These are phyloP conservation scores for Pichia sorboxylosa DNA, from an alignment of 1,139 yeast genomes.

Conservation along the genomic window DNA sequence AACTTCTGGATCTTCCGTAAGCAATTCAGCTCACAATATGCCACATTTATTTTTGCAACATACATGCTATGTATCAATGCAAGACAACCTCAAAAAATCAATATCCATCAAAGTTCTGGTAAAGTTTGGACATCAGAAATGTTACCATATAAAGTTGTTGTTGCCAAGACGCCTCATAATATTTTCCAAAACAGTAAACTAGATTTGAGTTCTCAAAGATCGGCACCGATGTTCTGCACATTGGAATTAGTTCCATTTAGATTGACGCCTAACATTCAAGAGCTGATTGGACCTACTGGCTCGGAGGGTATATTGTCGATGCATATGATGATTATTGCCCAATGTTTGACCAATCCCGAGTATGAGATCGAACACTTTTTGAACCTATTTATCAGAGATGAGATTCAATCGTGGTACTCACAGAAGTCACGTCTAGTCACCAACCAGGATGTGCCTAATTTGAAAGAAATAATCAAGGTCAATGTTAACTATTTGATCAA, in stretches of 20 bases:
- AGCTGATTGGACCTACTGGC: constrained; percentile 84
- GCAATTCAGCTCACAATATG: constrained; percentile 90
- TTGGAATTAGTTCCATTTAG: constrained; percentile 96
- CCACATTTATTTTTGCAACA: constrained; percentile 88
- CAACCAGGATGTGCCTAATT: constrained; percentile 58
- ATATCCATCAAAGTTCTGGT: constrained; percentile 73
- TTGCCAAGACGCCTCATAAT: constrained; percentile 31
- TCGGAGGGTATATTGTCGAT: constrained; percentile 87
- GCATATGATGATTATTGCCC: constrained; percentile 73
- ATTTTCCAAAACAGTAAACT: constrained; percentile 43
- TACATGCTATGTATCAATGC: constrained; percentile 91
- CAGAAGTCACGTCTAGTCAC: constrained; percentile 62
- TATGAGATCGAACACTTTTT: constrained; percentile 80
- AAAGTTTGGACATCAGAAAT: constrained; percentile 90
- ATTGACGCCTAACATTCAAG: constrained; percentile 89
- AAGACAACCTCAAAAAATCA: constrained; percentile 89
- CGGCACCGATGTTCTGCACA: constrained; percentile 82
- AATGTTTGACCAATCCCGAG: constrained; percentile 83
- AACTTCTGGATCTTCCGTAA: constrained; percentile 97
- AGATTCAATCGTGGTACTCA: constrained; percentile 85
- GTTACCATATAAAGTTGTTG: constrained; percentile 77
- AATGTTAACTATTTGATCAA: constrained; percentile 82
- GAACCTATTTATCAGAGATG: constrained; percentile 89
- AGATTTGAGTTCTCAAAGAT: constrained; percentile 47
- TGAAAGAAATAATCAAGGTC: constrained; percentile 76